Evolutionary conservation across 2,329 filamentous ascomycete species (phyloP).

Genomic region (Pseudogymnoascus sp.): DNA sequence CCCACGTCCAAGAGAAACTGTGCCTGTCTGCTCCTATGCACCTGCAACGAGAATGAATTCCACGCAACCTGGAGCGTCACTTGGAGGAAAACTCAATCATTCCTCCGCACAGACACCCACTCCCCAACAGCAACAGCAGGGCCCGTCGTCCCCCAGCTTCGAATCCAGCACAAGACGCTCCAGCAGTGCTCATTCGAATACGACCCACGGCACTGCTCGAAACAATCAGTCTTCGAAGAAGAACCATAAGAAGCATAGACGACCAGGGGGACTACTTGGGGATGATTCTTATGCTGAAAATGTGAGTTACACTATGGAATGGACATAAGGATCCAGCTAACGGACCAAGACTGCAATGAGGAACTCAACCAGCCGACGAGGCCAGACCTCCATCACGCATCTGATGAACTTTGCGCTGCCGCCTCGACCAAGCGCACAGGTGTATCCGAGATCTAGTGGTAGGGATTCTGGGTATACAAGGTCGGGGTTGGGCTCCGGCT

Average conservation of each 20-base stretch:
- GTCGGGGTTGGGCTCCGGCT: constrained; percentile 80
- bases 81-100: constrained; percentile 26
- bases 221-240: constrained; percentile 70
- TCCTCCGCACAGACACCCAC: constrained; percentile 23
- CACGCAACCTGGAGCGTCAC: constrained; percentile 22
- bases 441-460: constrained; percentile 35
- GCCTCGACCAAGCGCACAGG: constrained; percentile 56
- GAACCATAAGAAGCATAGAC: constrained; percentile 75
- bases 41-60: constrained; percentile 24
- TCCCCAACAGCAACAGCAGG: constrained; percentile 24
- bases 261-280: constrained; percentile 50
- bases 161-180: constrained; percentile 21
- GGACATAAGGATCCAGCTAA: constrained; percentile 12
- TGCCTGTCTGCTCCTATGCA: neutral
- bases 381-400: constrained; percentile 95
- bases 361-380: constrained; percentile 66
- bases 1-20: neutral
- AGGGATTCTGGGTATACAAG: constrained; percentile 63
- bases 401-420: constrained; percentile 85
- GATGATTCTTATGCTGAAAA: constrained; percentile 80
- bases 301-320: constrained; percentile 39
- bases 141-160: constrained; percentile 20
- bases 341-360: constrained; percentile 36
- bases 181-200: neutral
- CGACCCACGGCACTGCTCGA: constrained; percentile 42